Conservation (phyloP, 2,329 filamentous ascomycete species). For the Lizonia empirigonia region DNA sequence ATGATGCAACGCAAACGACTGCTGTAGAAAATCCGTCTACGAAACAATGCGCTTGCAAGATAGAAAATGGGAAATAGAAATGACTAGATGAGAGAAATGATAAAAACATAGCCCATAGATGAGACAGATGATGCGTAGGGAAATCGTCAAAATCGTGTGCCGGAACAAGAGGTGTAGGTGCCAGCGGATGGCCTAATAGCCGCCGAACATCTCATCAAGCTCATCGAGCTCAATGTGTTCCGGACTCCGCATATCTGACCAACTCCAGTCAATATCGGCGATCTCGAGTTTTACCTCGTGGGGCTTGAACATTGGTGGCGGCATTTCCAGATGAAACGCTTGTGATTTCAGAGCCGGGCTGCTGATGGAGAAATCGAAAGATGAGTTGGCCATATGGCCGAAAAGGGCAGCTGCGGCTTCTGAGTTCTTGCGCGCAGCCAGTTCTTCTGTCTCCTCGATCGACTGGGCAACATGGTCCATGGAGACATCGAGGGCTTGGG, state of each 20-base stretch:
- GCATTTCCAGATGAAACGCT: constrained; percentile 42
- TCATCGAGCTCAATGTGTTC: constrained; percentile 93
- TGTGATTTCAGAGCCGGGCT: constrained; percentile 54
- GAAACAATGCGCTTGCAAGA: constrained; percentile 26
- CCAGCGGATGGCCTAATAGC: constrained; percentile 59
- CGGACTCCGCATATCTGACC: constrained; percentile 67
- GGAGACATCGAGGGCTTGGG: constrained; percentile 33
- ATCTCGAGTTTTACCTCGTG: constrained; percentile 40
- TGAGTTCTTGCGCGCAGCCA: constrained; percentile 56
- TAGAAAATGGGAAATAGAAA: constrained; percentile 24
- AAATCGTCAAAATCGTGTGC: constrained; percentile 41
- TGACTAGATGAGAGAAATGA: constrained; percentile 36
- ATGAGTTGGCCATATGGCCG: constrained; percentile 50
- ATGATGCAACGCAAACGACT: constrained; percentile 41
- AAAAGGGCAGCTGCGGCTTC: constrained; percentile 58
- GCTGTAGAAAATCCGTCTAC: constrained; percentile 37
- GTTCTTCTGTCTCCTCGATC: constrained; percentile 55
- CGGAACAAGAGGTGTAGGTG: constrained; percentile 6
- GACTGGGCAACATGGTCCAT: constrained; percentile 48
- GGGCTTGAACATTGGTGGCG: constrained; percentile 38
- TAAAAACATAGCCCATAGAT: constrained; percentile 23
- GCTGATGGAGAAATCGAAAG: constrained; percentile 48
- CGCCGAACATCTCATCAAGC: constrained; percentile 83
- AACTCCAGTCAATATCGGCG: constrained; percentile 43
- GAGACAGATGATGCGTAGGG: constrained; percentile 25